phyloP scores from a whole-genome alignment of 805 yeast species.

The Clavispora carvajalis region DNA sequence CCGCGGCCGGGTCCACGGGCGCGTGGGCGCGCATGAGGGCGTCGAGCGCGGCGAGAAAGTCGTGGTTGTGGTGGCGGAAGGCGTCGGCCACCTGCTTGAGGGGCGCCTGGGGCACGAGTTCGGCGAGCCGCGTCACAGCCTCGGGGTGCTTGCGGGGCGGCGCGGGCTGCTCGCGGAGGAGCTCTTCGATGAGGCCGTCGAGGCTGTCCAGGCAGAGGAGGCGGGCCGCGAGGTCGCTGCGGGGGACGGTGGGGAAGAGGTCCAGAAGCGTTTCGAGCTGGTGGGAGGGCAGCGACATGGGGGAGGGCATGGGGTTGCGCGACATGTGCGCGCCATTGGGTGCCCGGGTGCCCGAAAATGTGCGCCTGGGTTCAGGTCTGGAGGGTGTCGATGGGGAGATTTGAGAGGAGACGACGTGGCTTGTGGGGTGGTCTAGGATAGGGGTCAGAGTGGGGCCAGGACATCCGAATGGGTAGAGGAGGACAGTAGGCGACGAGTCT shows the following conservation, averaged over 20 bases:
- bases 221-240: conserved; percentile 24
- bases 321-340: too few relatives aligned
- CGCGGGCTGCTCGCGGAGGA: conserved; percentile 12
- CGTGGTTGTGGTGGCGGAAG: conserved; percentile 24
- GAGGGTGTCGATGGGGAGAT: too few relatives aligned
- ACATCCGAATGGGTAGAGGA: too few relatives aligned
- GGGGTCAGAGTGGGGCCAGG: too few relatives aligned
- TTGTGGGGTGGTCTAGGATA: too few relatives aligned
- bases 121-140: conserved; percentile 23
- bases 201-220: conserved; percentile 16
- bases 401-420: too few relatives aligned
- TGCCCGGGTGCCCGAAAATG: too few relatives aligned
- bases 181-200: conserved; percentile 21
- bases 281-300: conserved; percentile 11
- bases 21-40: conserved; percentile 5
- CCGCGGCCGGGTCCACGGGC: conserved; percentile 1
- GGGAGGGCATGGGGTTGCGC: too few relatives aligned
- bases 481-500: too few relatives aligned
- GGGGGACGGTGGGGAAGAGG: conserved; percentile 22
- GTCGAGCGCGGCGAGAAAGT: conserved; percentile 25
- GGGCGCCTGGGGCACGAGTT: conserved; percentile 44
- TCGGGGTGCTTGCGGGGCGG: not conserved
- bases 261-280: conserved; percentile 21
- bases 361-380: too few relatives aligned
- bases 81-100: conserved; percentile 22